phyloP scores from a whole-genome alignment of 1,284 basidiomycete genomes.

The Stereum hirsutum region DNA sequence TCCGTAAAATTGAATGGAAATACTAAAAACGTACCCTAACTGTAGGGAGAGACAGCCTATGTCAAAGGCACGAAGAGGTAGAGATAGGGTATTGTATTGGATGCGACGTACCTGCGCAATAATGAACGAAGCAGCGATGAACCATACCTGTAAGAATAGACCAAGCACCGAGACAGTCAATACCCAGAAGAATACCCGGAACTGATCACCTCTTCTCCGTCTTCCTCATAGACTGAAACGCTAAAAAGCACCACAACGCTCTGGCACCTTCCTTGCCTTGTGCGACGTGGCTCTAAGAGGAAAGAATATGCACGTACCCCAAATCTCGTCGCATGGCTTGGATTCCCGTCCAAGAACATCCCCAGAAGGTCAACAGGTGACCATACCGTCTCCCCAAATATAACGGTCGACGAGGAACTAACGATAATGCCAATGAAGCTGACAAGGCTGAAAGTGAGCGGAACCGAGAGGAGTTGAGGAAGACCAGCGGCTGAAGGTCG shows the following conservation, averaged over 20 bases:
- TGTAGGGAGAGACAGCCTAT: constrained; percentile 4
- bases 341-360: constrained; percentile 57
- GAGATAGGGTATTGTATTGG: too few species aligned
- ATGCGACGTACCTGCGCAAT: constrained; percentile 49
- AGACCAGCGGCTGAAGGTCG: constrained; percentile 58
- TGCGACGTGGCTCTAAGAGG: too few species aligned
- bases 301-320: constrained; percentile 47
- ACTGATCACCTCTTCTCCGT: too few species aligned
- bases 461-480: constrained; percentile 69
- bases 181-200: too few species aligned
- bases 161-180: background rate
- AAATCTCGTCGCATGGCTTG: constrained; percentile 57
- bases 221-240: too few species aligned
- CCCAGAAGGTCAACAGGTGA: constrained; percentile 69
- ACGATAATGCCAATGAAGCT: constrained; percentile 83
- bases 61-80: too few species aligned
- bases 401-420: constrained; percentile 66
- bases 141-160: constrained; percentile 58
- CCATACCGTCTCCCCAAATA: constrained; percentile 77
- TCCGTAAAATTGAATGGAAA: too few species aligned
- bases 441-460: constrained; percentile 69
- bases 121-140: constrained; percentile 70
- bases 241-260: too few species aligned
- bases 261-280: too few species aligned
- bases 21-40: background rate